Conservation (phyloP, 176 grass and related monocot genomes). For the Aegilops umbellulata region DNA sequence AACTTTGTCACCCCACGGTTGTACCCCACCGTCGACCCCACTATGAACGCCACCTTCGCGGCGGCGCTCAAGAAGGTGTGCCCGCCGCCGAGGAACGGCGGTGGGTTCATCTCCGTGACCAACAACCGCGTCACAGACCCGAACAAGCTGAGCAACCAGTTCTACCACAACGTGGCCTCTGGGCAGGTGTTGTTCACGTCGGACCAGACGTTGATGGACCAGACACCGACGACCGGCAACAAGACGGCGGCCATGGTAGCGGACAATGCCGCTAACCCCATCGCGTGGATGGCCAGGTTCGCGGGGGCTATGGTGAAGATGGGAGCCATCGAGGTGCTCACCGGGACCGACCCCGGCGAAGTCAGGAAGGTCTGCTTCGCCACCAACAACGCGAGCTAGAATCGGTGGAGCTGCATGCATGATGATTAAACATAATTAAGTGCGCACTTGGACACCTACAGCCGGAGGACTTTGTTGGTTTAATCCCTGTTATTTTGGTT, state of each 20-base stretch:
- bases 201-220: constrained; percentile 35
- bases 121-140: constrained; percentile 30
- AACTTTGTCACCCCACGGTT: constrained; percentile 43
- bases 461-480: neutral
- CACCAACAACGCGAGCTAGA: constrained; percentile 11
- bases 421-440: neutral
- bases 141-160: constrained; percentile 34
- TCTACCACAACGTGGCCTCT: constrained; percentile 10
- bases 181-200: constrained; percentile 50
- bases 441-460: too few species aligned
- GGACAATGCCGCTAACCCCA: neutral
- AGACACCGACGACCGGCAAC: neutral
- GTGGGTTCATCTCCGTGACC: neutral
- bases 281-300: constrained; percentile 36
- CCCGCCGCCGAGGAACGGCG: neutral
- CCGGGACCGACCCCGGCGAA: constrained; percentile 24
- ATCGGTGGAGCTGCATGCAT: neutral
- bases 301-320: constrained; percentile 49
- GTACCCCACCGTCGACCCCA: constrained; percentile 43
- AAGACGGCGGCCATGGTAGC: constrained; percentile 23
- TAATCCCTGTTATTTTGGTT: neutral
- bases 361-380: constrained; percentile 49
- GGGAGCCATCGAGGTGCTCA: constrained; percentile 46
- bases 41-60: constrained; percentile 37
- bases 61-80: neutral